Conservation (phyloP, 192 early-diverging fungal species). For the Lobosporangium transversale region DNA sequence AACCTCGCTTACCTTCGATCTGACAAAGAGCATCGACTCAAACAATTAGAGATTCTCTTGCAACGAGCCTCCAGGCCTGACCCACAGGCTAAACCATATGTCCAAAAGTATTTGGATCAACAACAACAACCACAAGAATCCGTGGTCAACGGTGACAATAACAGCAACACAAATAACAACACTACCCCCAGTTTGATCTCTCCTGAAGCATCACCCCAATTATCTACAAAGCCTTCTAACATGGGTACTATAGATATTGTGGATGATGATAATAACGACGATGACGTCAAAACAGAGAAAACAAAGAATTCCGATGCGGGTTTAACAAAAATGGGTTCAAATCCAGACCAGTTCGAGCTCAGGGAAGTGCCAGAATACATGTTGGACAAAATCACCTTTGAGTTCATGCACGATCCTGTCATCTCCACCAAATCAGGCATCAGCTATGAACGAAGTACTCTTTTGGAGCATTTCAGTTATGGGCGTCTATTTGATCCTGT, state of each 20-base stretch:
- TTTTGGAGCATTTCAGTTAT: slow-evolving; percentile 78
- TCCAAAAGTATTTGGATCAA: slow-evolving; percentile 62
- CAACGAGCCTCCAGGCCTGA: slow-evolving; percentile 54
- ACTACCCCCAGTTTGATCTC: background rate
- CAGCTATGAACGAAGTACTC: slow-evolving; percentile 78
- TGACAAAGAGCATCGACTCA: slow-evolving; percentile 22
- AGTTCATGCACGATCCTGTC: slow-evolving; percentile 86
- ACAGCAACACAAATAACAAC: too few species aligned
- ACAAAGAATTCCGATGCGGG: background rate
- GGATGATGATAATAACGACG: too few species aligned
- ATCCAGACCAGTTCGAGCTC: background rate
- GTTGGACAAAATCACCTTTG: slow-evolving; percentile 79
- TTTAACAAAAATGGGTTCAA: too few species aligned
- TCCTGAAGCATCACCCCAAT: slow-evolving; percentile 21
- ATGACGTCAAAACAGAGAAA: background rate
- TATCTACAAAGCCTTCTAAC: background rate
- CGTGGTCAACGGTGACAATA: too few species aligned
- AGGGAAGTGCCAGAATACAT: slow-evolving; percentile 69
- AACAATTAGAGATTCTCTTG: slow-evolving; percentile 38
- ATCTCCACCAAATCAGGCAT: slow-evolving; percentile 67
- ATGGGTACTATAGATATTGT: too few species aligned
- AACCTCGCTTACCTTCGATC: slow-evolving; percentile 8
- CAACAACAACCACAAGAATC: slow-evolving; percentile 16
- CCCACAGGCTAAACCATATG: slow-evolving; percentile 60
- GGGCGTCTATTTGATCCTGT: slow-evolving; percentile 90